Percentiles rank a stretch among this genome's conserved stretches.
These are phyloP conservation scores for Nakaseomyces glabratus DNA, from an alignment of 1,139 yeast species.

Conservation along the genomic window DNA sequence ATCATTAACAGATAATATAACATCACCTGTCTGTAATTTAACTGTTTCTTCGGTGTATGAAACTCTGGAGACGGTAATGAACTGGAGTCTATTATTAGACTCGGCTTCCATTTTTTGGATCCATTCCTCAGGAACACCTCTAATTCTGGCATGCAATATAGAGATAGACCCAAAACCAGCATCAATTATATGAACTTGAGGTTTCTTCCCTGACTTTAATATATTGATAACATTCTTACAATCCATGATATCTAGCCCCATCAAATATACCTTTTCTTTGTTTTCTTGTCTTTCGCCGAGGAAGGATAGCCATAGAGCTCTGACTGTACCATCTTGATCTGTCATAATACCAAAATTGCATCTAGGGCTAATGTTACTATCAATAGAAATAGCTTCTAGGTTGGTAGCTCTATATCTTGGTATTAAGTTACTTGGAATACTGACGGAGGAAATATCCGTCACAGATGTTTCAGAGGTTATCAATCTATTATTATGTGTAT, in stretches of 20 bases:
- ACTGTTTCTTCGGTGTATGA: slow-evolving; percentile 41
- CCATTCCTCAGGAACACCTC: slow-evolving; percentile 84
- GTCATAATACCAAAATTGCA: slow-evolving; percentile 76
- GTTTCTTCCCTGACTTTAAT: slow-evolving; percentile 44
- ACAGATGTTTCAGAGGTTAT: slow-evolving; percentile 71
- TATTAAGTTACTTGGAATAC: slow-evolving; percentile 59
- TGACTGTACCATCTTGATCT: slow-evolving; percentile 67
- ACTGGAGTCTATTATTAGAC: slow-evolving; percentile 56
- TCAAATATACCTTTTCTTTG: slow-evolving; percentile 54
- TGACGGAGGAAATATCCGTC: slow-evolving; percentile 65
- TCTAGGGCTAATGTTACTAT: slow-evolving; percentile 61
- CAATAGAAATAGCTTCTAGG: slow-evolving; percentile 67
- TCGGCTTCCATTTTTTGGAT: slow-evolving; percentile 54
- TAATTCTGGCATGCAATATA: slow-evolving; percentile 67
- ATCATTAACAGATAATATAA: slow-evolving; percentile 61
- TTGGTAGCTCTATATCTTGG: slow-evolving; percentile 86
- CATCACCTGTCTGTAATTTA: slow-evolving; percentile 54
- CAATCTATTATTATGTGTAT: slow-evolving; percentile 59
- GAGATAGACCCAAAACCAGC: slow-evolving; percentile 67
- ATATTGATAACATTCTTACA: slow-evolving; percentile 47
- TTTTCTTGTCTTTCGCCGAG: slow-evolving; percentile 61
- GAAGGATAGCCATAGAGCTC: slow-evolving; percentile 79
- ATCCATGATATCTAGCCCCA: slow-evolving; percentile 73
- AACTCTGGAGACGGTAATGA: slow-evolving; percentile 63
- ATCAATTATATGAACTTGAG: slow-evolving; percentile 60